Percentiles rank a stretch among this genome's conserved stretches.
Evolutionary conservation across 768 basidiomycete genomes (phyloP).

Genomic region (Mycena epipterygia): DNA sequence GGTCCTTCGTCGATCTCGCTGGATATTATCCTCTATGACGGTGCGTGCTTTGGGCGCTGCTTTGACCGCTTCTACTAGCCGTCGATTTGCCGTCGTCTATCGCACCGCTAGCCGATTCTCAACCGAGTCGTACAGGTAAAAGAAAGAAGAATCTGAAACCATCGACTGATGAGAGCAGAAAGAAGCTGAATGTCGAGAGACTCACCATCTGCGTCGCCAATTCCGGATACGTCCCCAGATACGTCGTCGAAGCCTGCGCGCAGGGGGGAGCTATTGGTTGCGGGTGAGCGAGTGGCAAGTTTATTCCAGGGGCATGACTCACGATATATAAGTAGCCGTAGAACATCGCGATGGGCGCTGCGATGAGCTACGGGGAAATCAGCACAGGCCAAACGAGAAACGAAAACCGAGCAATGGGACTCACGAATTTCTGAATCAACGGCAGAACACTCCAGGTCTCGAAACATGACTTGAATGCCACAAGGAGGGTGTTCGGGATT

Average conservation of each 20-base stretch:
- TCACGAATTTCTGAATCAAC: background rate
- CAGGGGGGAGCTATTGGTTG: background rate
- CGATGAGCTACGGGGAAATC: background rate
- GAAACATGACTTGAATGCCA: background rate
- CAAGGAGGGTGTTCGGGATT: background rate
- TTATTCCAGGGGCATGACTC: background rate
- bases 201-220: background rate
- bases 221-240: background rate
- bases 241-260: background rate
- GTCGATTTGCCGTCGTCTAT: background rate
- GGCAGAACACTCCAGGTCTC: background rate
- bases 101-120: background rate
- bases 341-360: background rate
- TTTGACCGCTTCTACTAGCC: slow-evolving; percentile 1
- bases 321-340: slow-evolving; percentile 1
- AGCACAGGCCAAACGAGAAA: background rate
- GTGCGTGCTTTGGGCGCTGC: background rate
- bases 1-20: background rate
- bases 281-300: background rate
- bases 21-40: background rate
- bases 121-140: background rate
- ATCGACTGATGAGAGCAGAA: background rate
- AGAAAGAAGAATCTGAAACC: background rate
- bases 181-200: background rate
- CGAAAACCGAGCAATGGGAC: background rate